Base-by-base conservation (phyloP, 768 basidiomycete genomes). In the Boletus vinaceobasis region DNA sequence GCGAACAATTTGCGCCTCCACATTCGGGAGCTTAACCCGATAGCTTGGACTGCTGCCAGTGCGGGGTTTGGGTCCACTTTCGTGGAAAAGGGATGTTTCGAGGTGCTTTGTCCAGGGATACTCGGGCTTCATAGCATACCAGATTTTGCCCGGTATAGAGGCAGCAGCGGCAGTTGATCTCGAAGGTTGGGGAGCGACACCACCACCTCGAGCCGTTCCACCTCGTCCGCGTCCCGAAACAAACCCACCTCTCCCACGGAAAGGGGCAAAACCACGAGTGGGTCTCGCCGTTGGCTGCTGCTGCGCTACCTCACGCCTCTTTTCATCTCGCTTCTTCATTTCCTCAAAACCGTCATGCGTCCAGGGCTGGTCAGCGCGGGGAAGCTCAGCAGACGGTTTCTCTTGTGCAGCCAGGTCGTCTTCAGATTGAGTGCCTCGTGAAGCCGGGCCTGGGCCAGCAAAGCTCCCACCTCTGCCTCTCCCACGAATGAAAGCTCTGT, bases 311-410 rank as follows among this genome's bases (percentile, higher is more conserved):
- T 66, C 69, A 7, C 68, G 63, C 37, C 73, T 73, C 50, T 78
- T 77, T 54, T 90, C 87, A 55, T 92, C 90, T 61, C 80, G 80
- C 50, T 77, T 78, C 71, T 84, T 90, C 82, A 93, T 82, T 73
- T 95, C 90, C 69, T 93, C 90, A 59, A 86, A 95, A 2, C 91
- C 90, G 65, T 92, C 90, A 65, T 94, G 92, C 0, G 80, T 85
- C 92, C 92, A 93, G 4, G 81, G 69, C 36, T 77, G 80, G 57
- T 91, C 88, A 40, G 87, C 79, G 13, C 83, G 84, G 5, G 84
- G 82, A 6, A 81, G 59, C 26, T 78, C 74, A 35, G 52, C 23
- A 48, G 59, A 43, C 1, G 47, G 40, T 23, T 43, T 65, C 35
- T 62, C 63, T 43, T 64, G 62, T 17, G 58, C 47, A 19, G 52